Base-by-base conservation (phyloP, 352 stramenopile species). In the Phytophthora ramorum region DNA sequence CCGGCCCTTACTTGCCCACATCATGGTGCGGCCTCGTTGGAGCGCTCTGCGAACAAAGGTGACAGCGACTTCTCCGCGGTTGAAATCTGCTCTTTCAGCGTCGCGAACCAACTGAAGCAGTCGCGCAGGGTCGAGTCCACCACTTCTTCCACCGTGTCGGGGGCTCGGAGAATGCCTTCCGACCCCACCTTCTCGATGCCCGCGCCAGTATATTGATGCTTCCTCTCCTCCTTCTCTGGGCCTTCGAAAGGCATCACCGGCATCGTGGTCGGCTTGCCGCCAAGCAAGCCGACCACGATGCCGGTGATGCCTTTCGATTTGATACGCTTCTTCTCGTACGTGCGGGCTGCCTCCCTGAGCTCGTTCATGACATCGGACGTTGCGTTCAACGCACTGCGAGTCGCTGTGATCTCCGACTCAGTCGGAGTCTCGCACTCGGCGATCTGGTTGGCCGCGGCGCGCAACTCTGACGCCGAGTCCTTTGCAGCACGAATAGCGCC, bases 91-190 rank as follows among this genome's bases (percentile, higher is more conserved):
- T 50, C 16, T 8, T 50, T 50, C 52, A 59, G 19, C 6, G 52
- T 20, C n/a, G 52, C 32, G 26, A 59, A 59, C 2, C 52, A 40
- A 30, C 38, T 32, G 38, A 59, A 59, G 26, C 38, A 59, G 38
- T 59, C 52, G 37, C 52, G 22, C 38, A 59, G 26, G n/a, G 52
- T 59, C 13, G 52, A 32, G 2, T 17, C 26, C 24, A 59, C 38
- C 22, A 59, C 52, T 41, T 59, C 52, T n/a, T 50, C 37, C 16
- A 59, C 52, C 12, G 52, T 59, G 26, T 59, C 52, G n/a, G 52
- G 52, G 24, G 52, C 38, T 63, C 63, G 57, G 24, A 71, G 57
- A 46, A 67, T 63, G 34, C 63, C 48, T 40, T 63, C 48, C 3
- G 63, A 71, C 16, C 50, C 57, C 43, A 54, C 35, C 4, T 50